phyloP scores from a whole-genome alignment of 495 filamentous ascomycete genomes.

The Tetracladium setigerum region DNA sequence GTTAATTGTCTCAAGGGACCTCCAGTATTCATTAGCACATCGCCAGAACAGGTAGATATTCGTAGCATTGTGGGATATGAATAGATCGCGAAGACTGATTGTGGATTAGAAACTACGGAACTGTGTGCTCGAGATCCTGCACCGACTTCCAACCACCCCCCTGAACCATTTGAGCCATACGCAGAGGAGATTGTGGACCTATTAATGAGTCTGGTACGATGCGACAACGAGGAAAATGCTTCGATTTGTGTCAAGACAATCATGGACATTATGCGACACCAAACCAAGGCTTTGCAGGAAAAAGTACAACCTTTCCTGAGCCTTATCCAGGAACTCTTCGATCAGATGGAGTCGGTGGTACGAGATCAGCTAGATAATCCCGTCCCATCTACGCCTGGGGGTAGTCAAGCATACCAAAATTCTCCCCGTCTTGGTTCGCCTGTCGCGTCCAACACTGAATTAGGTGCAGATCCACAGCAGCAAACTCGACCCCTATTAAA shows the following conservation, averaged over 20 bases:
- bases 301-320: conserved; percentile 86
- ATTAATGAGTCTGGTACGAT: conserved; percentile 77
- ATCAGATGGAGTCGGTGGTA: conserved; percentile 87
- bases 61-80: conserved; percentile 7
- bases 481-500: conserved; percentile 69
- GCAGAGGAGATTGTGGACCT: conserved; percentile 80
- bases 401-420: conserved; percentile 54
- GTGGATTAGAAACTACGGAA: conserved; percentile 70
- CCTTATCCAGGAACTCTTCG: conserved; percentile 92
- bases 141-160: conserved; percentile 77
- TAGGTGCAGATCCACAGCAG: conserved; percentile 68
- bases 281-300: conserved; percentile 64
- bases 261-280: conserved; percentile 91
- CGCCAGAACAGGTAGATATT: conserved; percentile 62
- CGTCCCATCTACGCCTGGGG: conserved; percentile 71
- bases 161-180: conserved; percentile 78
- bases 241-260: conserved; percentile 96
- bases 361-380: conserved; percentile 85
- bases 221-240: conserved; percentile 97
- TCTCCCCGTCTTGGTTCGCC: conserved; percentile 88
- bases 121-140: conserved; percentile 87
- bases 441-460: conserved; percentile 66
- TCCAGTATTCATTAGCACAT: conserved; percentile 84
- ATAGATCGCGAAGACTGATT: conserved; percentile 16
- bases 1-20: conserved; percentile 75